Conservation (phyloP, 495 filamentous ascomycete genomes). For the Daldinia concentrica region DNA sequence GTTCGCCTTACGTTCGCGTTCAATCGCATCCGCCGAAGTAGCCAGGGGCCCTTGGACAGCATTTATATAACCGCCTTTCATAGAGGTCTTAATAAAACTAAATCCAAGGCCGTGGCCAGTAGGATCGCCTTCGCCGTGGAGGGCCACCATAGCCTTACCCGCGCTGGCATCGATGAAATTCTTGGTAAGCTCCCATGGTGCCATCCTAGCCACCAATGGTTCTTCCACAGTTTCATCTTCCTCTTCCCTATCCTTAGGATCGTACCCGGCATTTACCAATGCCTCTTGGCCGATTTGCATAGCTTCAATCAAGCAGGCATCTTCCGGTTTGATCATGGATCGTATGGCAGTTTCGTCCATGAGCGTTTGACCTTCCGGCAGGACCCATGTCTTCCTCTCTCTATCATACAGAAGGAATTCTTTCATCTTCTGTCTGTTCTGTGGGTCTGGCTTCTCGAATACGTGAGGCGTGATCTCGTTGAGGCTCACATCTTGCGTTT, state of each 20-base stretch:
- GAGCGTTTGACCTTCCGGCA: constrained; percentile 71
- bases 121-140: constrained; percentile 96
- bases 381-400: constrained; percentile 83
- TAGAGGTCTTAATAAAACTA: constrained; percentile 94
- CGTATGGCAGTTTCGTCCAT: constrained; percentile 82
- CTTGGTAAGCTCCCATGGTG: constrained; percentile 93
- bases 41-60: constrained; percentile 87
- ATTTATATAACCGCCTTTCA: constrained; percentile 98
- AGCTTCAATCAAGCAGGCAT: constrained; percentile 90
- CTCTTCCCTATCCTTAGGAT: constrained; percentile 67
- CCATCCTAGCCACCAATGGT: constrained; percentile 70
- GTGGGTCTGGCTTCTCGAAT: constrained; percentile 87
- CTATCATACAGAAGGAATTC: constrained; percentile 93
- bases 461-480: constrained; percentile 88
- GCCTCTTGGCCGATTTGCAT: constrained; percentile 94
- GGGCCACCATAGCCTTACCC: constrained; percentile 94
- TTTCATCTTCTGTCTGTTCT: constrained; percentile 94
- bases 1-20: constrained; percentile 81
- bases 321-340: constrained; percentile 90
- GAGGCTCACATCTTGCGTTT: constrained; percentile 72
- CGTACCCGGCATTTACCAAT: constrained; percentile 79
- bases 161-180: constrained; percentile 93
- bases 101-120: constrained; percentile 92
- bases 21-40: constrained; percentile 74
- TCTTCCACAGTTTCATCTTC: constrained; percentile 75